Base-by-base conservation (phyloP, 352 stramenopile genomes). In the Phytophthora hibernalis region DNA sequence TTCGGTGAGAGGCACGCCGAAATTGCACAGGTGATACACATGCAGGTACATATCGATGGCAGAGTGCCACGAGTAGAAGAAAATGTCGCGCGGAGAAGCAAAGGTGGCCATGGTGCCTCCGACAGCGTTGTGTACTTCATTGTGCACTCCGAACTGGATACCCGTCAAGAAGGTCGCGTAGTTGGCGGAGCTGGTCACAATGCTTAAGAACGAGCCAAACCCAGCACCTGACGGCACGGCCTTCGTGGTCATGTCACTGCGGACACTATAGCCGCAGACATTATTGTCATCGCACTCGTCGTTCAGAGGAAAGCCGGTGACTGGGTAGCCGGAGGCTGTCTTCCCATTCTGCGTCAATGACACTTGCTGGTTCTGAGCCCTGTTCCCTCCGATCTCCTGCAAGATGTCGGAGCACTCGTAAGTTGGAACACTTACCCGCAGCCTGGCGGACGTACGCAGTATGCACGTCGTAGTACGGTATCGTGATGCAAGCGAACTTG, bases 391-490 rank as follows among this genome's bases (percentile, higher is more conserved):
- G 31, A 88, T 65, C 12, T 65, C 74, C 47, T 72, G 30, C 45
- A 88, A 77, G 33, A 88, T 85, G 18, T 61, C 55, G 30, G 79
- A 85, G 56, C 79, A 88, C 16, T 84, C 74, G 49, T 62, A 82
- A 73, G 64, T 78, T 82, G 24, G 30, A 45, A 40, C 79, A 88
- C 61, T 83, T 40, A 1, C 66, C 61, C 18, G 62, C 72, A 13
- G 72, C 76, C 16, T 71, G 57, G 3, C 75, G 66, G 35, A 74
- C 77, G 64, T 86, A 88, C 13, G 77, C 79, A 44, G 77, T 80
- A 55, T 86, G 77, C 21, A 88, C 70, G 59, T 91, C 82, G 54
- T 82, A 90, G 75, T 85, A 91, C 43, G 82, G 82, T 13, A 91
- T 38, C 16, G 80, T 89, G 11, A 91, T 33, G 49, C 82, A 89